Conservation (phyloP, 768 basidiomycete species). For the Pleurotus sapidus region DNA sequence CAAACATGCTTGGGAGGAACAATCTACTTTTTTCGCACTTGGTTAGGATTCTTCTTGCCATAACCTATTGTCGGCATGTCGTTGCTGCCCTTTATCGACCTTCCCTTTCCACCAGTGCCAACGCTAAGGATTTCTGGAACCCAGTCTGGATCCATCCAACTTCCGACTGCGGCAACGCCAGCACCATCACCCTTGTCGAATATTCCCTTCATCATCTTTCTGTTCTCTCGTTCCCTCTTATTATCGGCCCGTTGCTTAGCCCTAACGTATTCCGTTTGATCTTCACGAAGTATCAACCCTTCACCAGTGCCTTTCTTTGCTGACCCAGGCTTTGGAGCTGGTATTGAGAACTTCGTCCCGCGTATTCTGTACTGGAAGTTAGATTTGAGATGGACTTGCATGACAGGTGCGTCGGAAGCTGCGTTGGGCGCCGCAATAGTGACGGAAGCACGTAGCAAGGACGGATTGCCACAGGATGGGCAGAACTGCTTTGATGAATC, state of each 20-base stretch:
- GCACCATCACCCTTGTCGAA: constrained; percentile 45
- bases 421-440: constrained; percentile 72
- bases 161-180: constrained; percentile 55
- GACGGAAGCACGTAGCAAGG: constrained; percentile 87
- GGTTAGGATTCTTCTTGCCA: constrained; percentile 90
- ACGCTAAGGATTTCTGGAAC: constrained; percentile 74
- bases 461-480: constrained; percentile 93
- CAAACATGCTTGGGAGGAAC: constrained; percentile 11
- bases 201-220: constrained; percentile 64
- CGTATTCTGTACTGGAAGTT: constrained; percentile 94
- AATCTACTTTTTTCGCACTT: constrained; percentile 55
- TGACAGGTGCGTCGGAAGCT: constrained; percentile 54
- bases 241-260: constrained; percentile 78
- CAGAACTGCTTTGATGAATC: constrained; percentile 95
- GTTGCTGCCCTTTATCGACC: constrained; percentile 46
- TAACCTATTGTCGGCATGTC: constrained; percentile 84
- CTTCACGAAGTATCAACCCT: constrained; percentile 88
- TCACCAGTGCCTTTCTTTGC: constrained; percentile 82
- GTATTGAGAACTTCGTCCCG: constrained; percentile 91
- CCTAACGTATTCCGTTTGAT: constrained; percentile 83
- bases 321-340: constrained; percentile 83
- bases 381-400: constrained; percentile 90
- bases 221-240: constrained; percentile 75
- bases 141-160: constrained; percentile 98
- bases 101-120: constrained; percentile 69